Evolutionary conservation across 2,329 filamentous ascomycete genomes (phyloP), one percentile per base, ranked within the genome.

Genomic region (Hymenoscyphus salicellus): DNA sequence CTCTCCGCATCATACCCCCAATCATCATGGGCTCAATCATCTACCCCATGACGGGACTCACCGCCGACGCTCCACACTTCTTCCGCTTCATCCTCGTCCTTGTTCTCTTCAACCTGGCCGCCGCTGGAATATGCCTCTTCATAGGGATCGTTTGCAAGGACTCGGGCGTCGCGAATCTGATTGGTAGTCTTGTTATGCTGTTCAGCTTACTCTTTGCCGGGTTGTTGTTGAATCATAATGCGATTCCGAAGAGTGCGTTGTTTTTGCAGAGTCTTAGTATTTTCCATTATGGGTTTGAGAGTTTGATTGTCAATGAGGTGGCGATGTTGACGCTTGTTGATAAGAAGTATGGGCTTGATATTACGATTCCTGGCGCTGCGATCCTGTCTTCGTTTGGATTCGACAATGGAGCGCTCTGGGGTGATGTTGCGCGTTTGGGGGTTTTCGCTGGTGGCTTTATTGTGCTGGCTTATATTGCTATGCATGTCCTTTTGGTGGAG

Each of bases 211-310:
- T 99, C 10, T 98, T 99, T 77, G 94, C 93, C 0, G 95, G 95
- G 64, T 87, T 99, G 65, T 83, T 99, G 64, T 86, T 99, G 66
- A 99, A 99, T 77, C 93, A 97, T 75, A 89, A 97, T 76, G 93
- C 92, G 33, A 97, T 97, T 61, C 95, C 95, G 1, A 83, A 86
- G 59, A 86, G 91, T 1, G 91, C 94, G 1, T 78, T 93, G 67
- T 99, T 95, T 95, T 79, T 99, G 60, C 95, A 99, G 81, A 87
- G 86, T 79, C 80, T 99, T 8, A 97, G 93, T 1, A 99, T 99
- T 68, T 99, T 99, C 84, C 95, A 99, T 76, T 99, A 96, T 75
- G 94, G 90, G 5, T 98, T 98, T 72, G 95, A 99, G 81, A 91
- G 92, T 1, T 84, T 99, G 16, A 96, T 98, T 68, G 95, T 99